Percentiles rank a stretch among this genome's conserved stretches.
Conservation (phyloP, 179 eudicot species). For the Camellia oleifera region DNA sequence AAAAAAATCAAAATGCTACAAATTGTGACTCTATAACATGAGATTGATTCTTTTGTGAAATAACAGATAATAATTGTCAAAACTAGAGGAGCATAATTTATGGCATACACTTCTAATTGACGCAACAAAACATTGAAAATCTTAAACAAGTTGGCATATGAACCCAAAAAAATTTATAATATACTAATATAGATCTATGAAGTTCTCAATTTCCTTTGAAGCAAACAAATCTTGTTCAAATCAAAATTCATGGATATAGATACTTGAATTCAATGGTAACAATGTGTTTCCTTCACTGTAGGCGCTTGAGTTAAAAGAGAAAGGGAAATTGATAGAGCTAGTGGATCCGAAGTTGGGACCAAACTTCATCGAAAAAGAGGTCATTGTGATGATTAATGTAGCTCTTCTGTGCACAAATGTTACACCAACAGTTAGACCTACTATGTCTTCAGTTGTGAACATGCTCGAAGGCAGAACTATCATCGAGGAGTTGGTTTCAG, state of each 20-base stretch:
- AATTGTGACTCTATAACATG: background rate
- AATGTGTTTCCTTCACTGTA: background rate
- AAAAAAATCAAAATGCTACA: background rate
- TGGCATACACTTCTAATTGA: too few relatives aligned
- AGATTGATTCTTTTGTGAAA: background rate
- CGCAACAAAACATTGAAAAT: too few relatives aligned
- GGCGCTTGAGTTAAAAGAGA: slow-evolving; percentile 30
- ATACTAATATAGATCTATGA: too few relatives aligned
- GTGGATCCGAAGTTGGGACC: slow-evolving; percentile 35
- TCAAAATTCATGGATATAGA: too few relatives aligned
- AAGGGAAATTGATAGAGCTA: slow-evolving; percentile 33
- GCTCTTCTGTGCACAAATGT: slow-evolving; percentile 32
- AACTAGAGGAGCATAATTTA: too few relatives aligned
- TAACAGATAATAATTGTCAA: too few relatives aligned
- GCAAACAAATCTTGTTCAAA: background rate
- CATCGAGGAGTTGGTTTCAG: background rate
- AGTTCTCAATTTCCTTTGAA: too few relatives aligned
- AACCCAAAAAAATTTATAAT: too few relatives aligned
- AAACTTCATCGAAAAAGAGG: slow-evolving; percentile 26
- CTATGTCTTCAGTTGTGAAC: slow-evolving; percentile 48
- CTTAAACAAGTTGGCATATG: too few relatives aligned
- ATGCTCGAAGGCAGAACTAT: slow-evolving; percentile 30
- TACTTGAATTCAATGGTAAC: background rate
- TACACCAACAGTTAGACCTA: slow-evolving; percentile 33
- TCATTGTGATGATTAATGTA: slow-evolving; percentile 19